Percentiles rank a stretch among this genome's conserved stretches.
phyloP scores from a whole-genome alignment of 2,329 filamentous ascomycete genomes.

The Pseudovirgaria hyperparasitica region DNA sequence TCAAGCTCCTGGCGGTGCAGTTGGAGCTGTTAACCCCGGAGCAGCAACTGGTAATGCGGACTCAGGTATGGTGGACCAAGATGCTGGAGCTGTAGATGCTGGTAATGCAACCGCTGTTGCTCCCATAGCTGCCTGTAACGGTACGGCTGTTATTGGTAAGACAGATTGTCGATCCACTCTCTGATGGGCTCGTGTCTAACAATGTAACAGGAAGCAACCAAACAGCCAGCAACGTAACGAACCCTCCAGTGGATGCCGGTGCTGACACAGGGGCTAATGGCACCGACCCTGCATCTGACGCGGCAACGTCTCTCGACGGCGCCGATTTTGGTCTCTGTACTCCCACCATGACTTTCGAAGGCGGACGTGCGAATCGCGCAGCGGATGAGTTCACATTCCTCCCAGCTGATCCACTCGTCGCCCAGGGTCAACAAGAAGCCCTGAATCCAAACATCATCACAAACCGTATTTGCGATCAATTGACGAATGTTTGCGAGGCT shows the following conservation, averaged over 20 bases:
- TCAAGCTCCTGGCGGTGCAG: slow-evolving; percentile 22
- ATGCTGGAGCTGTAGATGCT: background rate
- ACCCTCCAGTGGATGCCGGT: slow-evolving; percentile 3
- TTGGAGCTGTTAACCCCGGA: slow-evolving; percentile 16
- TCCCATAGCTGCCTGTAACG: slow-evolving; percentile 5
- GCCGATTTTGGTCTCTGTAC: slow-evolving; percentile 25
- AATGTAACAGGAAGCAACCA: background rate
- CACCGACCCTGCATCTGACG: slow-evolving; percentile 7
- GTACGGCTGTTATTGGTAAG: slow-evolving; percentile 7
- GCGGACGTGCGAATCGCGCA: slow-evolving; percentile 38
- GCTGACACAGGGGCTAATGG: background rate
- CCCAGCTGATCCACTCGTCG: slow-evolving; percentile 47
- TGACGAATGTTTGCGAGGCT: slow-evolving; percentile 52
- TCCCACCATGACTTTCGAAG: slow-evolving; percentile 47
- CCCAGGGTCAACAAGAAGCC: slow-evolving; percentile 51
- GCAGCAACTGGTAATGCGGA: slow-evolving; percentile 11
- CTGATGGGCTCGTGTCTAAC: background rate
- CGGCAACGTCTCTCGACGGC: slow-evolving; percentile 7
- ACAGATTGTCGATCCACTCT: background rate
- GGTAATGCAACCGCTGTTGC: slow-evolving; percentile 2
- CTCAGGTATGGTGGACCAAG: background rate
- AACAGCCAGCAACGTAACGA: background rate
- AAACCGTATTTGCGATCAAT: slow-evolving; percentile 58
- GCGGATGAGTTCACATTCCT: slow-evolving; percentile 55
- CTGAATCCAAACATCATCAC: slow-evolving; percentile 64